Evolutionary conservation across 805 yeast genomes (phyloP).

Genomic region (Maudiozyma pseudohumilis): DNA sequence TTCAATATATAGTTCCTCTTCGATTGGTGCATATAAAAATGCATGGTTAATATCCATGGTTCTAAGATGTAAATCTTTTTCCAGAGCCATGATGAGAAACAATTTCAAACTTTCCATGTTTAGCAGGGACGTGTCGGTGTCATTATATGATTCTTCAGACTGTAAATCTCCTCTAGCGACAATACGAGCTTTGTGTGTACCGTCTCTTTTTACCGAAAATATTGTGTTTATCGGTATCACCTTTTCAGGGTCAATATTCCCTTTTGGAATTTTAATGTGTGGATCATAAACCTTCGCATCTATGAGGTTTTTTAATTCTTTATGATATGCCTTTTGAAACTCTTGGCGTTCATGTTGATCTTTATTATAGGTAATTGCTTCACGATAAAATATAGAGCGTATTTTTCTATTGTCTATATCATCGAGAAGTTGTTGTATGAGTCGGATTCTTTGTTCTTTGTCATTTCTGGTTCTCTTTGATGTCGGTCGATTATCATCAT

Average conservation of each 20-base stretch:
- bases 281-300: conserved; percentile 6
- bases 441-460: too few relatives aligned
- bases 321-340: neutral
- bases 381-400: neutral
- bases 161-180: conserved; percentile 6
- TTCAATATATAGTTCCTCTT: neutral
- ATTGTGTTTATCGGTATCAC: conserved; percentile 2
- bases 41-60: conserved; percentile 7
- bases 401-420: neutral
- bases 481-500: too few relatives aligned
- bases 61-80: neutral
- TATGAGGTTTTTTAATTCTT: conserved; percentile 7
- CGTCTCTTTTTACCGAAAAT: conserved; percentile 5
- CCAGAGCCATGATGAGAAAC: conserved; percentile 2
- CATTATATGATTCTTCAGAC: neutral
- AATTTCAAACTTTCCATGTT: neutral
- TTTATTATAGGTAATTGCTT: neutral
- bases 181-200: conserved; percentile 4
- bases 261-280: neutral
- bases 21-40: neutral
- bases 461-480: too few relatives aligned
- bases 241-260: neutral
- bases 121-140: neutral
- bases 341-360: neutral
- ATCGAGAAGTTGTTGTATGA: too few relatives aligned